These are phyloP conservation scores for Ceratorhiza oryzae-sativae DNA, from an alignment of 1,284 basidiomycete genomes.

Conservation along the genomic window DNA sequence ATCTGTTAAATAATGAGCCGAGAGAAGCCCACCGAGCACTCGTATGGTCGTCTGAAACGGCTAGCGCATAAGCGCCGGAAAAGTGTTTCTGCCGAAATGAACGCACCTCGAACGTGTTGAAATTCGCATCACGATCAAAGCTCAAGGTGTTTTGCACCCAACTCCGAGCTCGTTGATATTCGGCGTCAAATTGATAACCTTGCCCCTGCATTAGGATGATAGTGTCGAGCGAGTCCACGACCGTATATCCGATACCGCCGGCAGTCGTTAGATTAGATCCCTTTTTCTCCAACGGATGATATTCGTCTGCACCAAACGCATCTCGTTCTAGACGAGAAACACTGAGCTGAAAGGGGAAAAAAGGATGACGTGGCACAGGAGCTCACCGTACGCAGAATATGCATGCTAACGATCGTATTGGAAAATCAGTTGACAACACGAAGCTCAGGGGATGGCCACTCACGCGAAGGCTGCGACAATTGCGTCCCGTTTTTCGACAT, in stretches of 20 bases:
- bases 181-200: constrained; percentile 78
- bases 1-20: constrained; percentile 77
- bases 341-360: not conserved
- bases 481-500: constrained; percentile 68
- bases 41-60: constrained; percentile 74
- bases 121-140: constrained; percentile 80
- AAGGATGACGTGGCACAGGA: constrained; percentile 19
- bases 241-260: constrained; percentile 84
- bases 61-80: constrained; percentile 7
- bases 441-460: constrained; percentile 45
- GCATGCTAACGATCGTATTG: constrained; percentile 63
- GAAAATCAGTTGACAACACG: no score
- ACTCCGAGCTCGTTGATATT: constrained; percentile 76
- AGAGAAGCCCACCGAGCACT: constrained; percentile 80
- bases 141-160: constrained; percentile 79
- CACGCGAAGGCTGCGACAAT: constrained; percentile 81
- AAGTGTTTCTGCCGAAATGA: not conserved
- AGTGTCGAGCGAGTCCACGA: constrained; percentile 83
- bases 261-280: constrained; percentile 77
- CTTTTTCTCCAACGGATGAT: constrained; percentile 75
- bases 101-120: constrained; percentile 91
- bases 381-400: constrained; percentile 77
- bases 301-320: constrained; percentile 88
- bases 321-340: constrained; percentile 66
- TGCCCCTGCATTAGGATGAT: constrained; percentile 79